These are phyloP conservation scores for Fomitopsis schrenkii DNA, from an alignment of 1,284 basidiomycete species.

Conservation along the genomic window DNA sequence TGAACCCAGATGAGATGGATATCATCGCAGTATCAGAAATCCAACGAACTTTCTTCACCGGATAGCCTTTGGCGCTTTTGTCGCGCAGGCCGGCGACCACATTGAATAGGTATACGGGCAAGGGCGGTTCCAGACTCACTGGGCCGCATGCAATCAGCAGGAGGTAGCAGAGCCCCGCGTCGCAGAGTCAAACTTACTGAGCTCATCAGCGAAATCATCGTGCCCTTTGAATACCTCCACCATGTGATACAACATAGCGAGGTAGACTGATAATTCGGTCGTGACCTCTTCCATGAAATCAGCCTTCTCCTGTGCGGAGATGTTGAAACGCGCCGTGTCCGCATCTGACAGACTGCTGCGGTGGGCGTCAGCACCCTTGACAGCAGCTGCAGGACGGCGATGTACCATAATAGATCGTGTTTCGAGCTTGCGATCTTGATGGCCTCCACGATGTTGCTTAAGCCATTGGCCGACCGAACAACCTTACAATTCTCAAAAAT, in stretches of 20 bases:
- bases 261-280: constrained; percentile 87
- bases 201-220: constrained; percentile 90
- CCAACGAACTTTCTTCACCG: constrained; percentile 82
- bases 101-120: constrained; percentile 91
- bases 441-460: constrained; percentile 81
- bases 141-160: constrained; percentile 9
- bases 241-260: constrained; percentile 91
- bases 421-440: constrained; percentile 89
- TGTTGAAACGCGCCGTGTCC: constrained; percentile 65
- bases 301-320: constrained; percentile 64
- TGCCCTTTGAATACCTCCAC: constrained; percentile 90
- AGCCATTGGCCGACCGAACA: constrained; percentile 81
- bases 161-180: constrained; percentile 7
- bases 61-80: constrained; percentile 92
- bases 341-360: constrained; percentile 66
- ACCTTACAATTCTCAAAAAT: constrained; percentile 92
- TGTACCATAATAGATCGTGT: constrained; percentile 79
- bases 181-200: constrained; percentile 63
- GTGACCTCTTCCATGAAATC: constrained; percentile 85
- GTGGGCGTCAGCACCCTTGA: neutral
- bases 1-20: constrained; percentile 11
- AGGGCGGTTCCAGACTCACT: constrained; percentile 95
- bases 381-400: neutral
- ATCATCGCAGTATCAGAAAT: neutral
- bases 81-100: constrained; percentile 89